These are phyloP conservation scores for Solioccasus polychromus DNA, from an alignment of 768 basidiomycete genomes.

Conservation along the genomic window DNA sequence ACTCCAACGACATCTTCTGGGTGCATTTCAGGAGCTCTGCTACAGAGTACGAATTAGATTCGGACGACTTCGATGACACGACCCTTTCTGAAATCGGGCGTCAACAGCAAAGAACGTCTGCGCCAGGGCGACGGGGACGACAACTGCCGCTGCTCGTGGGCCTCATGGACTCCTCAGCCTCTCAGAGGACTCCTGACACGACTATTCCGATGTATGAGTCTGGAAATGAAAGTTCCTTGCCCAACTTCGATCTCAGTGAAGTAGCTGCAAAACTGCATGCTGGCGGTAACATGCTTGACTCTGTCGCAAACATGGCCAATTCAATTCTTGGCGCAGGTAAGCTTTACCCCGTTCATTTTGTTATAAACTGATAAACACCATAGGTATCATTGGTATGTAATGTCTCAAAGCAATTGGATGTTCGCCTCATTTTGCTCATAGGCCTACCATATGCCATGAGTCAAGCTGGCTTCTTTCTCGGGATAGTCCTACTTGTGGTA, in stretches of 20 bases:
- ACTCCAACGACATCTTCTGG: constrained; percentile 15
- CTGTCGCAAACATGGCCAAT: constrained; percentile 93
- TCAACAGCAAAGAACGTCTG: constrained; percentile 21
- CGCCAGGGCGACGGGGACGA: constrained; percentile 40
- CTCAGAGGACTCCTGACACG: constrained; percentile 57
- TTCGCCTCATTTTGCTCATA: constrained; percentile 28
- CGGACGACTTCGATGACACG: constrained; percentile 73
- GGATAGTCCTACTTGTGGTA: constrained; percentile 74
- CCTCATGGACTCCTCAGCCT: constrained; percentile 60
- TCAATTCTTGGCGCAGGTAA: constrained; percentile 91
- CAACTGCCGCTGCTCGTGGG: constrained; percentile 78
- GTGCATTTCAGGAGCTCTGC: constrained; percentile 8
- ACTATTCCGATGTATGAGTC: constrained; percentile 44
- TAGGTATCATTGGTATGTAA: constrained; percentile 70
- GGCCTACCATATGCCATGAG: constrained; percentile 92
- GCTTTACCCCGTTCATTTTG: constrained; percentile 9
- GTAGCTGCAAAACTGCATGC: constrained; percentile 62
- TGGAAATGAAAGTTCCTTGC: constrained; percentile 30
- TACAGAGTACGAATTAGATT: constrained; percentile 80
- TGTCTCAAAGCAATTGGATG: neutral
- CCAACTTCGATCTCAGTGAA: constrained; percentile 59
- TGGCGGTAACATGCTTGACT: constrained; percentile 75
- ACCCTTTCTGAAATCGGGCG: constrained; percentile 30
- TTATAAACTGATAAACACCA: constrained; percentile 16
- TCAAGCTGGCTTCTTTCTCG: constrained; percentile 92